phyloP scores from a whole-genome alignment of 2,329 filamentous ascomycete genomes.

The Nemania sp. region DNA sequence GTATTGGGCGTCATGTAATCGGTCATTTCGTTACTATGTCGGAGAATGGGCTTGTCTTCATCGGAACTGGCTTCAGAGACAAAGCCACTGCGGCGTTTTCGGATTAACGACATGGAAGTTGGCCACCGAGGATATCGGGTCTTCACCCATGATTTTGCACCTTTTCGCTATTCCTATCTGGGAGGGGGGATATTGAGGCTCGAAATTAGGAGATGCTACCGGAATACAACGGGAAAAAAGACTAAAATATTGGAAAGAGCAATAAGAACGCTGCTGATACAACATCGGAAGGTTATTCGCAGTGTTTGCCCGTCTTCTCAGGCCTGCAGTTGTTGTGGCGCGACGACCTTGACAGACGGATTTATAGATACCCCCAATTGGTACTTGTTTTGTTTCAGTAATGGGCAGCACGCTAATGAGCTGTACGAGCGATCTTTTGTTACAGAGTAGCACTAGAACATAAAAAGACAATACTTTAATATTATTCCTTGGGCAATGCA shows the following conservation, averaged over 20 bases:
- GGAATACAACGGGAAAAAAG: slow-evolving; percentile 1
- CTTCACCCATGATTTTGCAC: background rate
- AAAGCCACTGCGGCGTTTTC: slow-evolving; percentile 18
- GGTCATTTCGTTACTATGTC: slow-evolving; percentile 9
- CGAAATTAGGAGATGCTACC: background rate
- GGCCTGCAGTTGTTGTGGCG: slow-evolving; percentile 4
- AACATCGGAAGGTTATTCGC: background rate
- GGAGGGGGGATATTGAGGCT: background rate
- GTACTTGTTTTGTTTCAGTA: background rate
- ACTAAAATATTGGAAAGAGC: slow-evolving; percentile 8
- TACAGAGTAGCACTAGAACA: background rate
- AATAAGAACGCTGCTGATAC: slow-evolving; percentile 10
- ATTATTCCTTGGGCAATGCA: background rate
- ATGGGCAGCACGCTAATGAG: background rate
- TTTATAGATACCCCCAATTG: slow-evolving; percentile 26
- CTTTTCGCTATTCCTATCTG: background rate
- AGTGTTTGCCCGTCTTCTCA: slow-evolving; percentile 15
- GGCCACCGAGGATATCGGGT: background rate
- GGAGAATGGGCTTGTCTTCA: slow-evolving; percentile 5
- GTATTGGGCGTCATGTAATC: slow-evolving; percentile 11
- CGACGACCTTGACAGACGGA: slow-evolving; percentile 5
- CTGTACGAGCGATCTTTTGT: background rate
- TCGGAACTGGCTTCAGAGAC: slow-evolving; percentile 16
- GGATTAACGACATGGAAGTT: slow-evolving; percentile 10
- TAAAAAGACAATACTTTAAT: background rate